phyloP scores from a whole-genome alignment of 495 filamentous ascomycete species.

The Aspergillus leporis region DNA sequence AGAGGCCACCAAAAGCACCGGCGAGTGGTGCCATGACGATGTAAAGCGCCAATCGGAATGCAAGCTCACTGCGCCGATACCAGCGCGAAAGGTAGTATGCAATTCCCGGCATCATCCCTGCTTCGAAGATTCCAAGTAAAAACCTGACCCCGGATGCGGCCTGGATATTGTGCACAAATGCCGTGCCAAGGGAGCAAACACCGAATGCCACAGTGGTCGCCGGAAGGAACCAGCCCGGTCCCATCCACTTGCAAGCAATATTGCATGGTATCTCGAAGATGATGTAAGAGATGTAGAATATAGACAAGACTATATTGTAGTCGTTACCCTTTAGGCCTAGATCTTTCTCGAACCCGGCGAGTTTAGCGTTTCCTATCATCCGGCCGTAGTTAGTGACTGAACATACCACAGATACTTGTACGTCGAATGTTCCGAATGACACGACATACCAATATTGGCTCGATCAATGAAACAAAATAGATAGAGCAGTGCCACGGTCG shows the following conservation, averaged over 20 bases:
- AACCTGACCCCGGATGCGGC: constrained; percentile 48
- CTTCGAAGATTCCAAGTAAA: constrained; percentile 64
- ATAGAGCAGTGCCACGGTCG: constrained; percentile 50
- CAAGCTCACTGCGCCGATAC: constrained; percentile 67
- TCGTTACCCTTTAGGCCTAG: constrained; percentile 55
- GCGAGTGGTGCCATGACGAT: constrained; percentile 64
- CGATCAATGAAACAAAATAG: constrained; percentile 59
- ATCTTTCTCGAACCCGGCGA: constrained; percentile 46
- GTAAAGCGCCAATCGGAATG: constrained; percentile 56
- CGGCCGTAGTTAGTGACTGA: neutral
- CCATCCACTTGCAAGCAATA: constrained; percentile 52
- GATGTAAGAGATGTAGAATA: constrained; percentile 75
- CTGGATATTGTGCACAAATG: constrained; percentile 47
- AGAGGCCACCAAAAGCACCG: constrained; percentile 68
- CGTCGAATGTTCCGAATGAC: neutral
- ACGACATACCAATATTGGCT: constrained; percentile 57
- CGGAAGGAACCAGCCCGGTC: constrained; percentile 53
- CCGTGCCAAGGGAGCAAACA: constrained; percentile 47
- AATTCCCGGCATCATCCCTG: constrained; percentile 72
- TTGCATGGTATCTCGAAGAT: constrained; percentile 82
- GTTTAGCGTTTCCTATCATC: constrained; percentile 32
- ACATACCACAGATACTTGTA: neutral
- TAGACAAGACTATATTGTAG: constrained; percentile 65
- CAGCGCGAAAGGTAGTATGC: constrained; percentile 71
- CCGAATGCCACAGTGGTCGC: constrained; percentile 48